These are phyloP conservation scores for Castanea crenata DNA, from an alignment of 306 rosid species.

Conservation along the genomic window DNA sequence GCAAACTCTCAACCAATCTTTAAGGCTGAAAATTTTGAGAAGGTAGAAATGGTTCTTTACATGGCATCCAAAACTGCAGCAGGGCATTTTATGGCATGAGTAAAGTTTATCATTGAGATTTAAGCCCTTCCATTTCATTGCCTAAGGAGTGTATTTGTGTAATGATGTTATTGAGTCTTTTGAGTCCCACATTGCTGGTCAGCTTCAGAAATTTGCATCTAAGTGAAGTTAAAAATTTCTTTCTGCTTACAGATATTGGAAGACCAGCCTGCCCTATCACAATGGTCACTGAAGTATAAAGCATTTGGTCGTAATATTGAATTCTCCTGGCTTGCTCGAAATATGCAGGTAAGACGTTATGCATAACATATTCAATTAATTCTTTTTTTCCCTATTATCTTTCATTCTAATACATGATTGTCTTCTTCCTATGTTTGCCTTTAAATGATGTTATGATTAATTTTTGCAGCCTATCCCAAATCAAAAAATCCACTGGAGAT, in stretches of 20 bases:
- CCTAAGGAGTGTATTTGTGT: not conserved
- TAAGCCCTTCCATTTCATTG: not conserved
- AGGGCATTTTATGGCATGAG: conserved; percentile 7
- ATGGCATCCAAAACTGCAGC: not conserved
- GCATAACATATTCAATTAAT: not conserved
- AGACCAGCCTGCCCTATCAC: conserved; percentile 85
- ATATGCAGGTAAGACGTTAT: conserved; percentile 78
- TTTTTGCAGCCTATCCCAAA: conserved; percentile 82
- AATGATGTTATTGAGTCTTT: not conserved
- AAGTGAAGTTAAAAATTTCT: conserved; percentile 7
- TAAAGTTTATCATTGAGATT: not conserved
- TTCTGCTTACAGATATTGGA: conserved; percentile 59
- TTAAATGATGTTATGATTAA: conserved; percentile 19
- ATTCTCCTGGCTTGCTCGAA: conserved; percentile 93
- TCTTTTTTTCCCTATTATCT: not conserved
- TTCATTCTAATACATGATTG: not conserved
- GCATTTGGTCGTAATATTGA: conserved; percentile 85
- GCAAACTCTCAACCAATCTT: not conserved
- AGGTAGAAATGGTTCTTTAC: not conserved
- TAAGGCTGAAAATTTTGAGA: not conserved
- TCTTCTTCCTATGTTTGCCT: conserved; percentile 12
- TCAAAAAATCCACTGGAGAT: conserved; percentile 97
- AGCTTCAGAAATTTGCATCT: not conserved
- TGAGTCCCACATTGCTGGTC: not conserved
- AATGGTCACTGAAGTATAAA: conserved; percentile 86